Evolutionary conservation across 73 alveolate genomes (phyloP).

Genomic region (Breviolum minutum): DNA sequence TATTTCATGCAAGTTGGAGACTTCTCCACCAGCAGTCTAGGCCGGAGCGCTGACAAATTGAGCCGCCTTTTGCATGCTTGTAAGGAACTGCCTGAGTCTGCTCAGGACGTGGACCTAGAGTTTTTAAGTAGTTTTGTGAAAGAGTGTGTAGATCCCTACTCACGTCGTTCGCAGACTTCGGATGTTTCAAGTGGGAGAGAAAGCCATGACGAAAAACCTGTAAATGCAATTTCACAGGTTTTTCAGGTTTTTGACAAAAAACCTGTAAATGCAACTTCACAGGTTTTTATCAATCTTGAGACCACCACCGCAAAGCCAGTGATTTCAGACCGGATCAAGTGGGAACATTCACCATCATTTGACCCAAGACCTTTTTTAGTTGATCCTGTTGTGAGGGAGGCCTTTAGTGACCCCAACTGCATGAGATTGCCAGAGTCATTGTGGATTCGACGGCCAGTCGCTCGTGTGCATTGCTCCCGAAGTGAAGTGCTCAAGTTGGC

Average conservation of each 20-base stretch:
- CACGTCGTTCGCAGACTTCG: no score
- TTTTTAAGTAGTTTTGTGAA: no score
- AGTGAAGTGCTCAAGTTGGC: neutral
- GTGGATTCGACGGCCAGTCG: neutral
- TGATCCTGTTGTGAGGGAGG: neutral
- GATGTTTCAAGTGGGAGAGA: neutral
- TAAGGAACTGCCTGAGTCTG: no score
- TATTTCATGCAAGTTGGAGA: neutral
- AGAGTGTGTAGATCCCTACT: no score
- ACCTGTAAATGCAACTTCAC: neutral
- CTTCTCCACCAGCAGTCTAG: no score
- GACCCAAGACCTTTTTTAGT: conserved; percentile 9
- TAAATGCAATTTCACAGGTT: no score
- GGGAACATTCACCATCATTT: neutral
- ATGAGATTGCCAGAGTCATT: neutral
- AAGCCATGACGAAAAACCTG: no score
- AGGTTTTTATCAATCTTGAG: no score
- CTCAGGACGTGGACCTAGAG: no score
- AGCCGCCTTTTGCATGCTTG: no score
- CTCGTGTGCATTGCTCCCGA: neutral
- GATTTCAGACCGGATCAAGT: neutral
- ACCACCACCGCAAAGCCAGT: neutral
- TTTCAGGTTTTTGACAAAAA: neutral
- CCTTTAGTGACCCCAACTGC: neutral
- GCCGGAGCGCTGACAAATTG: no score